phyloP scores from a whole-genome alignment of 2,329 filamentous ascomycete genomes.

The Aureobasidium sp. region DNA sequence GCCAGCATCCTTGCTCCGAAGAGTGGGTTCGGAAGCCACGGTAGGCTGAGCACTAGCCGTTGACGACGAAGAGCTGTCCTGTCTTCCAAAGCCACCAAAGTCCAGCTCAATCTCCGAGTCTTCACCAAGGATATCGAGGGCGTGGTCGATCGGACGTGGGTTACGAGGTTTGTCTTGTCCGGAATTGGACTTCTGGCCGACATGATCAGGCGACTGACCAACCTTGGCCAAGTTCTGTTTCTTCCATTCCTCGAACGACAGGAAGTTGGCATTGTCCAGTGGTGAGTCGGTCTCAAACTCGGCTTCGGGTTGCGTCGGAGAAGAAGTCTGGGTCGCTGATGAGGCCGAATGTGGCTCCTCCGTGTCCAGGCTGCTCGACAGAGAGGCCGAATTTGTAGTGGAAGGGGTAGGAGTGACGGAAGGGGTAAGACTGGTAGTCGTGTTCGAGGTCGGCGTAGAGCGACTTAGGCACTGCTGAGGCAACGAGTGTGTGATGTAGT shows the following conservation, averaged over 20 bases:
- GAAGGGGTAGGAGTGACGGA: constrained; percentile 2
- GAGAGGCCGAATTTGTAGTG: not conserved
- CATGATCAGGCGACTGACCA: constrained; percentile 68
- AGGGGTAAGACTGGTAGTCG: not conserved
- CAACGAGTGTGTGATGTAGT: constrained; percentile 73
- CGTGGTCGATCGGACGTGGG: constrained; percentile 54
- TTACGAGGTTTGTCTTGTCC: constrained; percentile 41
- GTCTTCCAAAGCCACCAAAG: constrained; percentile 55
- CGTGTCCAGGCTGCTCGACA: not conserved
- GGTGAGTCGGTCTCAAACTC: constrained; percentile 58
- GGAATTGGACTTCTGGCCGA: constrained; percentile 43
- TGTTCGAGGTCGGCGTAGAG: constrained; percentile 19
- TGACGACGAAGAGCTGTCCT: constrained; percentile 6
- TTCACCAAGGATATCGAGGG: constrained; percentile 73
- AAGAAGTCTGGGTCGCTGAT: constrained; percentile 3
- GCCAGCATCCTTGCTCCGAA: constrained; percentile 83
- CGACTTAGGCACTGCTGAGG: constrained; percentile 69
- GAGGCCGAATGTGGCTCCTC: not conserved
- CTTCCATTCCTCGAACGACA: constrained; percentile 99
- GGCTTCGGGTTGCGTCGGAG: constrained; percentile 27
- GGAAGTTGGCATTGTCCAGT: constrained; percentile 71
- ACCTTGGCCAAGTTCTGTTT: constrained; percentile 80
- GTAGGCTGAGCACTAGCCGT: constrained; percentile 3
- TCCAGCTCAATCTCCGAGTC: constrained; percentile 79
- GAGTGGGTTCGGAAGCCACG: constrained; percentile 26